phyloP scores from a whole-genome alignment of 2,329 filamentous ascomycete genomes.

The Colletotrichum phormii region DNA sequence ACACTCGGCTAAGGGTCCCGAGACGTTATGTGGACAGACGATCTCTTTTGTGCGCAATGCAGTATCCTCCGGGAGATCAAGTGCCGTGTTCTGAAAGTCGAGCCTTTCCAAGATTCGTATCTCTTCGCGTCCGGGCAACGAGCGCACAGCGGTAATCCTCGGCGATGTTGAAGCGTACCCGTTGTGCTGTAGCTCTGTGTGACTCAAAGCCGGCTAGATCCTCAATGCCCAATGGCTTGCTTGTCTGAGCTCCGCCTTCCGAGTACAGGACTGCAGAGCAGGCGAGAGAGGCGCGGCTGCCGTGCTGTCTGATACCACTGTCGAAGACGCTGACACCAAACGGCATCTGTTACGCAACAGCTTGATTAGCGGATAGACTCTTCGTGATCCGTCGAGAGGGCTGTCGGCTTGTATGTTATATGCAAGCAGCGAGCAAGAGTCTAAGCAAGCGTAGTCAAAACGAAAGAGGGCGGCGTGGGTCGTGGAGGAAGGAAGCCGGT shows the following conservation, averaged over 20 bases:
- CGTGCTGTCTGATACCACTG: conserved; percentile 9
- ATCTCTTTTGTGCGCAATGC: not conserved
- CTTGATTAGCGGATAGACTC: conserved; percentile 26
- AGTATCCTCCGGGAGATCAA: not conserved
- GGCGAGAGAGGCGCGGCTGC: not conserved
- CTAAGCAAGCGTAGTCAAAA: conserved; percentile 1
- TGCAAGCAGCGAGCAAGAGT: not conserved
- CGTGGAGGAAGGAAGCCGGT: not conserved
- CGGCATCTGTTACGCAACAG: conserved; percentile 21
- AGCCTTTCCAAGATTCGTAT: not conserved
- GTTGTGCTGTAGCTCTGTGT: conserved; percentile 29
- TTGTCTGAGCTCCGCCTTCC: conserved; percentile 17
- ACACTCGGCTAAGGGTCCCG: not conserved
- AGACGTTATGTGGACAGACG: not conserved
- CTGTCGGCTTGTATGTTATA: not conserved
- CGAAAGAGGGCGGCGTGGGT: not conserved
- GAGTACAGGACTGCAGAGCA: conserved; percentile 18
- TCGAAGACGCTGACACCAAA: not conserved
- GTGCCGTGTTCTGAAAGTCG: not conserved
- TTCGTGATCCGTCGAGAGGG: conserved; percentile 4
- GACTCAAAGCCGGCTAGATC: conserved; percentile 20
- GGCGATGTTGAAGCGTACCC: conserved; percentile 17
- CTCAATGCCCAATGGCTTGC: conserved; percentile 12
- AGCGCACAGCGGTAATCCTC: conserved; percentile 12
- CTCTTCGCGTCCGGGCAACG: conserved; percentile 6